Percentiles rank a stretch among this genome's conserved stretches.
Conservation (phyloP, 2,329 filamentous ascomycete species). For the Fusarium staphyleae region DNA sequence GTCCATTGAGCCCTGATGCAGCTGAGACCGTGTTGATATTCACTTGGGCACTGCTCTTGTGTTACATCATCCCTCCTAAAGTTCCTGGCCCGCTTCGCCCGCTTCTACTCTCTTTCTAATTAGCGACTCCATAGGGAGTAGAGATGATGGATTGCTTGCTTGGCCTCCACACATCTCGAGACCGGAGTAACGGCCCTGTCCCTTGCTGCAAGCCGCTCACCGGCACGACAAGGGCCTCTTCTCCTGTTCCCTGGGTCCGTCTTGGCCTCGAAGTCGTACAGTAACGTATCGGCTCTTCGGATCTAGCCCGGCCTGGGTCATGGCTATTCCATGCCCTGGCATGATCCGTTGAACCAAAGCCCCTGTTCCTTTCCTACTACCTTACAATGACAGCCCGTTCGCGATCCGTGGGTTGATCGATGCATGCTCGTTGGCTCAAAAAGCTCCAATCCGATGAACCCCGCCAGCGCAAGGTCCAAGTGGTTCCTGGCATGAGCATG, state of each 20-base stretch:
- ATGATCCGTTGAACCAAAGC: constrained; percentile 22
- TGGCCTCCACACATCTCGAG: constrained; percentile 32
- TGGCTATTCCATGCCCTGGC: constrained; percentile 29
- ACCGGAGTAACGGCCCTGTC: constrained; percentile 34
- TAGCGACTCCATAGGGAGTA: constrained; percentile 1
- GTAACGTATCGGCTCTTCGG: constrained; percentile 36
- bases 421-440: background rate
- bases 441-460: background rate
- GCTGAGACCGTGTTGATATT: background rate
- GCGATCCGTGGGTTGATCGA: constrained; percentile 13
- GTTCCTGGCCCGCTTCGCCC: constrained; percentile 30
- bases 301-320: constrained; percentile 28
- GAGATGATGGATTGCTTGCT: constrained; percentile 20
- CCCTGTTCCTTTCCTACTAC: background rate
- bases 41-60: constrained; percentile 22
- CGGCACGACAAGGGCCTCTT: constrained; percentile 22
- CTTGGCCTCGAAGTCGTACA: constrained; percentile 29
- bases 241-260: constrained; percentile 20
- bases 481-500: constrained; percentile 1
- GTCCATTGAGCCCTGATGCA: background rate
- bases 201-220: constrained; percentile 20
- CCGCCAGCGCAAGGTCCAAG: constrained; percentile 7
- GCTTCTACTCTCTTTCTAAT: constrained; percentile 19
- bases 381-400: constrained; percentile 1
- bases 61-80: constrained; percentile 40